Percentiles rank a stretch among this genome's conserved stretches.
These are phyloP conservation scores for Calonectria hongkongensis DNA, from an alignment of 2,329 filamentous ascomycete species.

Conservation along the genomic window DNA sequence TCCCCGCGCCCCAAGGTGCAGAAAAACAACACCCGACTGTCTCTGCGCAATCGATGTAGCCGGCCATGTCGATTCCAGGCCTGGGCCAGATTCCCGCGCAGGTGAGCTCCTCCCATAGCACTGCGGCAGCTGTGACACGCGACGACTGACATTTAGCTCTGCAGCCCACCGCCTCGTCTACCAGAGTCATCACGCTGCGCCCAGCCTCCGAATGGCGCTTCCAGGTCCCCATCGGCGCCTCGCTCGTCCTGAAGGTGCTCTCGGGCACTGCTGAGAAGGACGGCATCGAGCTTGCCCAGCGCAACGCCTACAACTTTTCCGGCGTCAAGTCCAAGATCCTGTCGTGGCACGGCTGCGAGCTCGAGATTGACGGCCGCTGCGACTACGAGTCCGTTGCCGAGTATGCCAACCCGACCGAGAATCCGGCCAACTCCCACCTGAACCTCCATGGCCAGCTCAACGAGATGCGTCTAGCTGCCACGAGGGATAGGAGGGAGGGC, in stretches of 20 bases:
- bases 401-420: constrained; percentile 82
- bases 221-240: constrained; percentile 74
- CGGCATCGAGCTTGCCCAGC: constrained; percentile 91
- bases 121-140: constrained; percentile 22
- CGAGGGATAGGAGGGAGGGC: constrained; percentile 70
- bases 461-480: constrained; percentile 78
- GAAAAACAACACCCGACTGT: constrained; percentile 37
- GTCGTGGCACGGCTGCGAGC: constrained; percentile 91
- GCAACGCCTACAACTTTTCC: constrained; percentile 86
- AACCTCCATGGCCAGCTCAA: constrained; percentile 94
- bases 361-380: constrained; percentile 82
- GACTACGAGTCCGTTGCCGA: constrained; percentile 75
- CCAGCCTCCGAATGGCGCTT: constrained; percentile 87
- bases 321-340: constrained; percentile 91
- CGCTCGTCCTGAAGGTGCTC: constrained; percentile 76
- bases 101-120: constrained; percentile 62
- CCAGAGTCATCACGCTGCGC: constrained; percentile 71
- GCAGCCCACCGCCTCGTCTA: constrained; percentile 63
- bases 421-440: constrained; percentile 85
- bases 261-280: constrained; percentile 94
- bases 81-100: constrained; percentile 80
- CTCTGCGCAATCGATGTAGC: constrained; percentile 57
- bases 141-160: constrained; percentile 44
- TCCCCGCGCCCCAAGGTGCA: constrained; percentile 36
- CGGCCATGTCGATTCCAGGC: constrained; percentile 82